These are phyloP conservation scores for Triticum monococcum DNA, from an alignment of 176 grass and related monocot genomes.

Conservation along the genomic window DNA sequence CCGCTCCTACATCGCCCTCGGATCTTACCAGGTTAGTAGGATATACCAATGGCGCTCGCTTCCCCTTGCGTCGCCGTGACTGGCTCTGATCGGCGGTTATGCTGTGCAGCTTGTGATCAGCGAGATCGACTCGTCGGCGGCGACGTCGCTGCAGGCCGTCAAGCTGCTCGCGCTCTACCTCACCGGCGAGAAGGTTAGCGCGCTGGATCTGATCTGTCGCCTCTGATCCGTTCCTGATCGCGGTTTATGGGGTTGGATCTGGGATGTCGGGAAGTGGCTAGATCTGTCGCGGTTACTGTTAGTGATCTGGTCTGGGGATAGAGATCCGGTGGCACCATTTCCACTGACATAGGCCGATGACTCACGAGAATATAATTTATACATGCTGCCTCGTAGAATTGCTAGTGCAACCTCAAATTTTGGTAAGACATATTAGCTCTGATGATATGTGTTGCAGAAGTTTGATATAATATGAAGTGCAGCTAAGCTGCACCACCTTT, in stretches of 20 bases:
- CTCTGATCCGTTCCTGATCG: background rate
- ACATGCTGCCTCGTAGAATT: background rate
- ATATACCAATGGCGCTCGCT: background rate
- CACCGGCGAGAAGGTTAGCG: slow-evolving; percentile 69
- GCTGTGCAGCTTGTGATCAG: slow-evolving; percentile 77
- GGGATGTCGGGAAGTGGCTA: background rate
- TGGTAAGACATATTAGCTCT: background rate
- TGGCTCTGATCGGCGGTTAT: background rate
- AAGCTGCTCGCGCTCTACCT: slow-evolving; percentile 86
- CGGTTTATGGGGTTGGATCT: slow-evolving; percentile 24
- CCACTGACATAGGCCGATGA: background rate
- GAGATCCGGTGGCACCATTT: slow-evolving; percentile 5
- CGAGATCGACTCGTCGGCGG: slow-evolving; percentile 88
- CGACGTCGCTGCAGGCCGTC: slow-evolving; percentile 90
- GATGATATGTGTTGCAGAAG: background rate
- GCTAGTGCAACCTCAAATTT: background rate
- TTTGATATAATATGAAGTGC: background rate
- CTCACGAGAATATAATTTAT: background rate
- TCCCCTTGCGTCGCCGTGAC: background rate
- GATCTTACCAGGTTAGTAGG: slow-evolving; percentile 73
- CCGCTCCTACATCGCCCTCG: slow-evolving; percentile 94
- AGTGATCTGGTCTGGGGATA: background rate
- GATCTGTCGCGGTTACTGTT: slow-evolving; percentile 20
- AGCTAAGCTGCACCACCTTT: background rate
- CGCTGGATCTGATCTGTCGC: slow-evolving; percentile 25